phyloP scores from a whole-genome alignment of 2,329 filamentous ascomycete species.

The Trichoderma atrobrunneum region DNA sequence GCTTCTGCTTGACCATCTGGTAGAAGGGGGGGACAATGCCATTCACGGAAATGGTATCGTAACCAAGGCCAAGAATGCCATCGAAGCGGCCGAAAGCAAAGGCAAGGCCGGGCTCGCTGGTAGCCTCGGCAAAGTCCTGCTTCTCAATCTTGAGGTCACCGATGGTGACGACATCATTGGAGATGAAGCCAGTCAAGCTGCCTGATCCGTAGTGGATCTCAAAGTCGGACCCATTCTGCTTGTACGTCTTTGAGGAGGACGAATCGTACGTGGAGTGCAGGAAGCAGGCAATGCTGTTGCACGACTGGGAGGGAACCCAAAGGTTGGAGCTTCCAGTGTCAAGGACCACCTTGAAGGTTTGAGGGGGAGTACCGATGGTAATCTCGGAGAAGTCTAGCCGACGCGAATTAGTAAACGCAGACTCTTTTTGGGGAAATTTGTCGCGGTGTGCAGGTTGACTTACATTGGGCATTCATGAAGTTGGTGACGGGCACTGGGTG shows the following conservation, averaged over 20 bases:
- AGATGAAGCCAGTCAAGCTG: conserved; percentile 89
- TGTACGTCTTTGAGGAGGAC: conserved; percentile 81
- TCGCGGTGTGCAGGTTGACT: conserved; percentile 34
- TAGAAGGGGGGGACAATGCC: conserved; percentile 93
- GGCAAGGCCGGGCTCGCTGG: conserved; percentile 89
- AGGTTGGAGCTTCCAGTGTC: conserved; percentile 99
- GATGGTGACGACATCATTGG: conserved; percentile 80
- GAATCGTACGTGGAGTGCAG: conserved; percentile 97
- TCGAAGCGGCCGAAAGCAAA: conserved; percentile 98
- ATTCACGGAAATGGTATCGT: conserved; percentile 96
- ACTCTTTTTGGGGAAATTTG: not conserved
- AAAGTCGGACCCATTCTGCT: conserved; percentile 89
- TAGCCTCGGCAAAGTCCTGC: conserved; percentile 96
- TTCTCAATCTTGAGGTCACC: conserved; percentile 84
- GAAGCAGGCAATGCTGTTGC: conserved; percentile 95
- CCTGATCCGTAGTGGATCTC: conserved; percentile 95
- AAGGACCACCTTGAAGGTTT: conserved; percentile 96
- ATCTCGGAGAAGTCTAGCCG: conserved; percentile 91
- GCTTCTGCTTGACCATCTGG: conserved; percentile 85
- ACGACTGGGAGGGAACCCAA: conserved; percentile 91
- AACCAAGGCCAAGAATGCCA: conserved; percentile 92
- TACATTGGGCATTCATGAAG: conserved; percentile 99
- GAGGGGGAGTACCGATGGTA: conserved; percentile 83
- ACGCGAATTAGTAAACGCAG: not conserved
- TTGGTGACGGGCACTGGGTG: conserved; percentile 91